Conservation (phyloP, 306 rosid species). For the Fragaria iinumae region DNA sequence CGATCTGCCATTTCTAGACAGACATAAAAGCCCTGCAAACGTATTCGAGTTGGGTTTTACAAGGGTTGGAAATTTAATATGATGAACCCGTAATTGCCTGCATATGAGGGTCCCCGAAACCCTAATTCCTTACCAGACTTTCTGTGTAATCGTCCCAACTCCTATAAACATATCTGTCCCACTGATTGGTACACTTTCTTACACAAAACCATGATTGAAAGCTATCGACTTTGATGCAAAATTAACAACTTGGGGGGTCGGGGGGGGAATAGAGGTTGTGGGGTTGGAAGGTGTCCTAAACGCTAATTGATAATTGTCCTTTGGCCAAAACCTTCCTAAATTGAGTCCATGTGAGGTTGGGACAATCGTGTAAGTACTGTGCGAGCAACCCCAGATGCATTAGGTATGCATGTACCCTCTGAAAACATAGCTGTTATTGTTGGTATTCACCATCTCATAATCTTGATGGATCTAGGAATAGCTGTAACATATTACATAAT, state of each 20-base stretch:
- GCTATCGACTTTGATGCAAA: conserved; percentile 31
- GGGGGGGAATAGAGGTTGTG: conserved; percentile 18
- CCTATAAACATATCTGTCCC: conserved; percentile 23
- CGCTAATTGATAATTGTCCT: conserved; percentile 50
- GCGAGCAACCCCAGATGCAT: conserved; percentile 15
- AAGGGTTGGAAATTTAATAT: conserved; percentile 12
- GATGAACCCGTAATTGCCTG: background rate
- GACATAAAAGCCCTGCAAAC: conserved; percentile 26
- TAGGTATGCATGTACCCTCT: conserved; percentile 8
- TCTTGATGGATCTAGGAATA: background rate
- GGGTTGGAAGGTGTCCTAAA: conserved; percentile 38
- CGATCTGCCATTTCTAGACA: conserved; percentile 15
- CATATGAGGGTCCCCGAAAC: conserved; percentile 13
- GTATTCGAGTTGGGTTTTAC: conserved; percentile 13
- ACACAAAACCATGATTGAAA: conserved; percentile 34
- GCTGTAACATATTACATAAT: background rate
- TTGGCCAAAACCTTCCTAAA: conserved; percentile 34
- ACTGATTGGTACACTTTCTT: conserved; percentile 18
- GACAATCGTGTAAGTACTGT: conserved; percentile 24
- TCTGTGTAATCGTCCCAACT: background rate
- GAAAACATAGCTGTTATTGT: background rate
- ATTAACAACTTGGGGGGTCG: conserved; percentile 25
- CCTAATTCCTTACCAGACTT: conserved; percentile 5
- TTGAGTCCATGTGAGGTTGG: conserved; percentile 36
- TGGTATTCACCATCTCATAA: background rate